Percentiles rank a stretch among this genome's conserved stretches.
phyloP scores from a whole-genome alignment of 2,329 filamentous ascomycete species.

The Daldinia eschscholtzii region DNA sequence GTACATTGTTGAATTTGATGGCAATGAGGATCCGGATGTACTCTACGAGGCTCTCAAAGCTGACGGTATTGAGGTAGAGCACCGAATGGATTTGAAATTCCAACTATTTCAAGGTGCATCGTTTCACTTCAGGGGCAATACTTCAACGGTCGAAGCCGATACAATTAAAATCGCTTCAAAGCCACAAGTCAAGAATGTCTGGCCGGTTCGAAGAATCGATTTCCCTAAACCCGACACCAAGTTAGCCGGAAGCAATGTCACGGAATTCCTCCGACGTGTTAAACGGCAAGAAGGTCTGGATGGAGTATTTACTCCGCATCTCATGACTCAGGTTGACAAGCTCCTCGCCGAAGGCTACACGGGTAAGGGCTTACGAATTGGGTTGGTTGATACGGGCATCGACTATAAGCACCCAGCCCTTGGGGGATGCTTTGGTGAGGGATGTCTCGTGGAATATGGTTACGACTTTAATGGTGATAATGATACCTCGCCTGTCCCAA shows the following conservation, averaged over 20 bases:
- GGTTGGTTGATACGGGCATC: slow-evolving; percentile 52
- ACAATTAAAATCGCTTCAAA: not conserved
- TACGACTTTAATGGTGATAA: slow-evolving; percentile 62
- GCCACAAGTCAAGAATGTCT: not conserved
- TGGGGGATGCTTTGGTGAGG: slow-evolving; percentile 65
- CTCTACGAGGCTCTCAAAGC: not conserved
- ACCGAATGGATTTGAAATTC: slow-evolving; percentile 1
- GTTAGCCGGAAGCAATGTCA: not conserved
- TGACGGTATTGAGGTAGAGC: not conserved
- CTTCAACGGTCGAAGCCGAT: not conserved
- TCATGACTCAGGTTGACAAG: slow-evolving; percentile 55
- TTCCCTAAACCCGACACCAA: slow-evolving; percentile 1
- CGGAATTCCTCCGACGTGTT: slow-evolving; percentile 2
- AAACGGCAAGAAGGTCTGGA: slow-evolving; percentile 13
- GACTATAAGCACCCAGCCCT: slow-evolving; percentile 66
- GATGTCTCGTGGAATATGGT: slow-evolving; percentile 61
- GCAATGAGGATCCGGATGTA: not conserved
- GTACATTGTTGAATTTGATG: slow-evolving; percentile 3
- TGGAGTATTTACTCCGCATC: slow-evolving; percentile 40
- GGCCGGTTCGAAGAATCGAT: not conserved
- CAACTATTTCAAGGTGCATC: slow-evolving; percentile 1
- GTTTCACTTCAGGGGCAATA: not conserved
- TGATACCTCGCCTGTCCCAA: slow-evolving; percentile 46
- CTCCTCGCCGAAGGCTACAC: slow-evolving; percentile 60
- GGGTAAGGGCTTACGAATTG: slow-evolving; percentile 59